Conservation (phyloP, 2,329 filamentous ascomycete species). For the Hysterium pulicare region DNA sequence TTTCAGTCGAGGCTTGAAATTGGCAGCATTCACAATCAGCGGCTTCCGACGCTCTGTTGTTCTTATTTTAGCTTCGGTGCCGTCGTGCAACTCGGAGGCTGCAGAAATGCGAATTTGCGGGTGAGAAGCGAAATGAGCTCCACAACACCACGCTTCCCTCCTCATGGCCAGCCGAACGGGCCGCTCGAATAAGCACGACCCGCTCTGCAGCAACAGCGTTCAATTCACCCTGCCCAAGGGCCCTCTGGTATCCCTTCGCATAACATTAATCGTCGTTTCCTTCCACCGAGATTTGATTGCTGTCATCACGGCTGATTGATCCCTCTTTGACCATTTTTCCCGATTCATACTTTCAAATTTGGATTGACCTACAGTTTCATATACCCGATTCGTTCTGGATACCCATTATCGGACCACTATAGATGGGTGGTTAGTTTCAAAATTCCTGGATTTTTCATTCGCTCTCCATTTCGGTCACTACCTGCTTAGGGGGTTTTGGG, state of each 20-base stretch:
- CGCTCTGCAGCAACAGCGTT: not conserved
- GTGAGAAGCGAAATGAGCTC: constrained; percentile 39
- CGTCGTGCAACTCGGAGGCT: not conserved
- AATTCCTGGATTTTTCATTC: constrained; percentile 3
- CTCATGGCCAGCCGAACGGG: not conserved
- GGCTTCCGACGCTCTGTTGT: not conserved
- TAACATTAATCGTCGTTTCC: constrained; percentile 11
- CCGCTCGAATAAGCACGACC: not conserved
- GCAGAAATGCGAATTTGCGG: constrained; percentile 15
- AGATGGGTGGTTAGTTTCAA: constrained; percentile 17
- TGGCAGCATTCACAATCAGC: not conserved
- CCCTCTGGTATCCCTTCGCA: constrained; percentile 14
- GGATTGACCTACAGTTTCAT: constrained; percentile 9
- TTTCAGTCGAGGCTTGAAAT: constrained; percentile 14
- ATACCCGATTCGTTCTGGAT: constrained; percentile 13
- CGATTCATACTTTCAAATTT: constrained; percentile 5
- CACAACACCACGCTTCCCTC: constrained; percentile 21
- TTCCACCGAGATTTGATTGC: constrained; percentile 9
- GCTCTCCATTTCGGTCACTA: constrained; percentile 12
- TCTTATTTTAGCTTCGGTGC: constrained; percentile 1
- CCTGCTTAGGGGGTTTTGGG: constrained; percentile 11
- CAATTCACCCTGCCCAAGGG: constrained; percentile 21
- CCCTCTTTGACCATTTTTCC: constrained; percentile 5
- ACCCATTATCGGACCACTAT: constrained; percentile 17
- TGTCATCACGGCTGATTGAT: constrained; percentile 15